Evolutionary conservation across 352 stramenopile genomes (phyloP), one percentile per base, ranked within the genome.

Genomic region (Pythium insidiosum): DNA sequence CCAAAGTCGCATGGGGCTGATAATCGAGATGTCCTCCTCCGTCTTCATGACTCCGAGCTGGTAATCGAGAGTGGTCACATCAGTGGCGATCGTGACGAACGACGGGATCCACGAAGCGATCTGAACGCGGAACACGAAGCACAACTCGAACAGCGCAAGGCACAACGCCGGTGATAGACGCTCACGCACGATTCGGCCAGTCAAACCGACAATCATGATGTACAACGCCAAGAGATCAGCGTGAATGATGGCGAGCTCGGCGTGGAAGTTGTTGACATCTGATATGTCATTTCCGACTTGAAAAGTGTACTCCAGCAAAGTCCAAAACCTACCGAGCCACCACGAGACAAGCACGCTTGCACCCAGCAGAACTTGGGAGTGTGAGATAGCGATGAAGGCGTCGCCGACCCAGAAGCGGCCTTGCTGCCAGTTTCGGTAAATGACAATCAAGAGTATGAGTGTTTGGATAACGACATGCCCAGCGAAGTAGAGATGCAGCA

Each of bases 391-490:
- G 4, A 56, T 52, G n/a, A 75, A 75, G 2, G 58, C 65, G 28
- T 66, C 59, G 7, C 65, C 62, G 12, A 75, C 44, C 65, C 65
- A 75, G 47, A 72, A 43, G 34, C 58, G 51, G 3, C 62, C 59
- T 7, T 45, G 35, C 4, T 51, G 51, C 10, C 60, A 24, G 22
- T 66, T 65, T 24, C 56, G 61, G 3, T 57, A 66, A 11, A 67
- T 53, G 1, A 68, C 43, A 38, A 75, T 46, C 7, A 50, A 28
- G 19, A 75, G 31, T 9, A 73, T 31, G 2, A 42, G 20, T 10
- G 68, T 33, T 25, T 63, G 45, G 19, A 73, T 45, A 4, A 70
- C 39, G 15, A 50, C 51, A 21, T 42, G 43, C 11, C 56, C 13
- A 7, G 52, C 65, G 13, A 75, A 73, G 24, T 62, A 38, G 9